These are phyloP conservation scores for Dalbergia cultrata DNA, from an alignment of 306 rosid genomes.

Conservation along the genomic window DNA sequence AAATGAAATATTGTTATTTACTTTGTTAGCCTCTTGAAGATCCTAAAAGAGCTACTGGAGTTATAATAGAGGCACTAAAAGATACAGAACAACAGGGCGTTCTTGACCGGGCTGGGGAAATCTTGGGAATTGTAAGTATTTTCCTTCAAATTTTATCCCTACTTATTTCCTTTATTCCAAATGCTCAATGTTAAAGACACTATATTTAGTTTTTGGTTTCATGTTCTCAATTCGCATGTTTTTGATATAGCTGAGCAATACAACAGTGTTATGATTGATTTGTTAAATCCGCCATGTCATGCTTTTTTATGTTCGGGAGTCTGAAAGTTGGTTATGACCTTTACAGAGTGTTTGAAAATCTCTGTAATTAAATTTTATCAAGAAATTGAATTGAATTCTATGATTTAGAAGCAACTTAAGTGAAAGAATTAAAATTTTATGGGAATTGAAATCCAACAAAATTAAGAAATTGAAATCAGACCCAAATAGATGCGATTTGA, in stretches of 20 bases:
- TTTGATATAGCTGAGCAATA: background rate
- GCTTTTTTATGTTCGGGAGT: background rate
- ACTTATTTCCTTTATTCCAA: conserved; percentile 11
- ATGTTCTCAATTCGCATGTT: background rate
- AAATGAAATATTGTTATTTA: conserved; percentile 37
- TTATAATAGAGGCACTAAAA: conserved; percentile 77
- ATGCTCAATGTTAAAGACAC: background rate
- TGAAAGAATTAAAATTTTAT: no score
- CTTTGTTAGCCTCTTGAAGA: conserved; percentile 80
- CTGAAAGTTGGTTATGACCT: background rate
- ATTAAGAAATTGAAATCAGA: no score
- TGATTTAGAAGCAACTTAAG: no score
- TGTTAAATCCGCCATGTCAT: background rate
- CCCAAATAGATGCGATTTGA: no score
- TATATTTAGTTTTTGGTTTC: background rate
- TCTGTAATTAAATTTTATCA: no score
- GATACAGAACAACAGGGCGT: conserved; percentile 84
- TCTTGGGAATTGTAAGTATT: conserved; percentile 76
- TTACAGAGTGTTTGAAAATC: no score
- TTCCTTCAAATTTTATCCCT: conserved; percentile 14
- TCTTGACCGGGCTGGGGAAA: conserved; percentile 88
- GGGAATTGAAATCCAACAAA: no score
- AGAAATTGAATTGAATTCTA: no score
- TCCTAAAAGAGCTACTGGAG: conserved; percentile 65
- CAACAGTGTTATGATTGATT: no score